These are phyloP conservation scores for Aureobasidium melanogenum DNA, from an alignment of 2,329 filamentous ascomycete genomes.

Conservation along the genomic window DNA sequence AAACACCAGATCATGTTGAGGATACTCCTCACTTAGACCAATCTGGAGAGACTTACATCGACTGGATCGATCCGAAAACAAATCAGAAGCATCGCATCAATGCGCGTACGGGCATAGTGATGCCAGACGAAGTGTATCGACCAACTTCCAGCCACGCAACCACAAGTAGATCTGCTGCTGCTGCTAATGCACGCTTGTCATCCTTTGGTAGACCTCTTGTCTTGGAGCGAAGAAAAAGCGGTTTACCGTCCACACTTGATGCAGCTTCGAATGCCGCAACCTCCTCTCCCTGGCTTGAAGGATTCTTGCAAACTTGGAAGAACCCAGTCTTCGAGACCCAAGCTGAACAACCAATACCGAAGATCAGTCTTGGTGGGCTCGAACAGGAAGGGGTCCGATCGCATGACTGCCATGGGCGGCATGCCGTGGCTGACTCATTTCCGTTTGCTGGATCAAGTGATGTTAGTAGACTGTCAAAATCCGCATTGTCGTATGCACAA, in stretches of 20 bases:
- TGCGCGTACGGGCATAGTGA: conserved; percentile 43
- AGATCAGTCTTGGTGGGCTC: not conserved
- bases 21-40: not conserved
- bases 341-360: conserved; percentile 24
- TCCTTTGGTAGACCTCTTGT: conserved; percentile 25
- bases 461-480: conserved; percentile 48
- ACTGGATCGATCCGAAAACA: conserved; percentile 56
- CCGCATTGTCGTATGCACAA: conserved; percentile 49
- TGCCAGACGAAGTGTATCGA: conserved; percentile 11
- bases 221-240: conserved; percentile 19
- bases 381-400: not conserved
- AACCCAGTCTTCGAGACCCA: conserved; percentile 63
- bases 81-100: conserved; percentile 45
- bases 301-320: conserved; percentile 57
- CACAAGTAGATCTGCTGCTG: conserved; percentile 15
- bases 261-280: not conserved
- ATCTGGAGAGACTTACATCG: conserved; percentile 19
- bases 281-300: conserved; percentile 45
- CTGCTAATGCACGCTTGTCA: conserved; percentile 19
- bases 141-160: not conserved
- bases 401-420: not conserved
- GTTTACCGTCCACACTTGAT: not conserved
- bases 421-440: conserved; percentile 10
- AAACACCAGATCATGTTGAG: no score
- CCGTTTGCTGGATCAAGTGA: conserved; percentile 11